These are phyloP conservation scores for Metschnikowia matae DNA, from an alignment of 805 yeast species.

Conservation along the genomic window DNA sequence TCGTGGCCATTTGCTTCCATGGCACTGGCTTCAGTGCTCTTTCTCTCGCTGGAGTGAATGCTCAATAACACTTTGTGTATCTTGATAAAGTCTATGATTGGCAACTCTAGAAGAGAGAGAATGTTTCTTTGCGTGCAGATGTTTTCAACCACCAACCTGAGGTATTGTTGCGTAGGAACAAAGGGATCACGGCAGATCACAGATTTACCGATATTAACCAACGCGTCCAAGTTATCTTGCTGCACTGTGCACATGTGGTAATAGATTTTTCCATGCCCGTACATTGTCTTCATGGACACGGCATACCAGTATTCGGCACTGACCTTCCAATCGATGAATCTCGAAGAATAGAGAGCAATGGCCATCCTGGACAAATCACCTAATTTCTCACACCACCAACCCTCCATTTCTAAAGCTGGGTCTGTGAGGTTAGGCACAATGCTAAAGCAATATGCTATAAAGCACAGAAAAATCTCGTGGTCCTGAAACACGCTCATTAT, in stretches of 20 bases:
- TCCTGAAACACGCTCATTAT: constrained; percentile 69
- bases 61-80: constrained; percentile 65
- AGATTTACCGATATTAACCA: constrained; percentile 74
- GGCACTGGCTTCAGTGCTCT: constrained; percentile 1
- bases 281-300: constrained; percentile 65
- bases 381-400: constrained; percentile 80
- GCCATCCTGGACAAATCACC: constrained; percentile 89
- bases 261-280: constrained; percentile 81
- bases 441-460: constrained; percentile 68
- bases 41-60: constrained; percentile 28
- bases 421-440: constrained; percentile 52
- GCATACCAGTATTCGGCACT: constrained; percentile 83
- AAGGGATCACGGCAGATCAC: constrained; percentile 79
- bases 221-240: constrained; percentile 69
- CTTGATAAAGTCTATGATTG: constrained; percentile 58
- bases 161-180: constrained; percentile 76
- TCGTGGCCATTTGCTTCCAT: constrained; percentile 27
- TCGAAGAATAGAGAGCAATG: constrained; percentile 74
- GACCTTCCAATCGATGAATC: constrained; percentile 80
- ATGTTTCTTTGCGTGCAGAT: constrained; percentile 63
- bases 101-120: constrained; percentile 54
- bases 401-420: constrained; percentile 54
- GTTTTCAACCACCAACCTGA: constrained; percentile 73
- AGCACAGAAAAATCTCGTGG: constrained; percentile 74
- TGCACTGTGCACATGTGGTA: constrained; percentile 88